Percentiles rank a stretch among this genome's conserved stretches.
Evolutionary conservation across 352 stramenopile species (phyloP).

Genomic region (Poterioochromonas sp.): DNA sequence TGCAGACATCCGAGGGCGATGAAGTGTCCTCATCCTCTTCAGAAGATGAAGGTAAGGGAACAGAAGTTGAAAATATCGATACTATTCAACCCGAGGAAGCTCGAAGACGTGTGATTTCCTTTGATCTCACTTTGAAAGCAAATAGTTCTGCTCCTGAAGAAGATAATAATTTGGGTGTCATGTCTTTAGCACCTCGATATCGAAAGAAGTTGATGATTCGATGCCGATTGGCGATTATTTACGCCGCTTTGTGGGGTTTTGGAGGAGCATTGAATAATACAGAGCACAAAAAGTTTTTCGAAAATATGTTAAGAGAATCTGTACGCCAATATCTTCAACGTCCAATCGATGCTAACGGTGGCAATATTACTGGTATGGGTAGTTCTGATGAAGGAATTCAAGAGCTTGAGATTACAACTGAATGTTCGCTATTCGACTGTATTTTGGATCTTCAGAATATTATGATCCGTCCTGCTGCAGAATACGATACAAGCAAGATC

Average conservation of each 20-base stretch:
- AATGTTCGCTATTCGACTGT: background rate
- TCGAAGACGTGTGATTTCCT: background rate
- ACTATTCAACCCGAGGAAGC: background rate
- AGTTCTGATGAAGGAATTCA: background rate
- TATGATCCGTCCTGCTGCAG: background rate
- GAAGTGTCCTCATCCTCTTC: background rate
- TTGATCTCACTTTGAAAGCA: background rate
- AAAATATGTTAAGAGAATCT: conserved; percentile 5
- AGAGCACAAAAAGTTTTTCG: conserved; percentile 17
- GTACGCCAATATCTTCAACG: background rate
- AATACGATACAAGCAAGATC: background rate
- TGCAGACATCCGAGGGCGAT: background rate
- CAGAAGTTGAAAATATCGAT: background rate
- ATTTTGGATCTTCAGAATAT: background rate
- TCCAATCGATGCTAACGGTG: no score
- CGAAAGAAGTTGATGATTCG: background rate
- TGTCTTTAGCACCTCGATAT: background rate
- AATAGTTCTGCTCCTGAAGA: background rate
- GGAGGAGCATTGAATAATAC: conserved; percentile 14
- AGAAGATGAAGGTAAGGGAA: background rate
- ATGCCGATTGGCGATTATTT: background rate
- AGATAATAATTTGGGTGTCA: background rate
- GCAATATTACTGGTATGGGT: no score
- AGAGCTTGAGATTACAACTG: conserved; percentile 3
- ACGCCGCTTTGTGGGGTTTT: conserved; percentile 29